Evolutionary conservation across 1,284 basidiomycete genomes (phyloP), one percentile per base, ranked within the genome.

Genomic region (Ceraceosorus guamensis): DNA sequence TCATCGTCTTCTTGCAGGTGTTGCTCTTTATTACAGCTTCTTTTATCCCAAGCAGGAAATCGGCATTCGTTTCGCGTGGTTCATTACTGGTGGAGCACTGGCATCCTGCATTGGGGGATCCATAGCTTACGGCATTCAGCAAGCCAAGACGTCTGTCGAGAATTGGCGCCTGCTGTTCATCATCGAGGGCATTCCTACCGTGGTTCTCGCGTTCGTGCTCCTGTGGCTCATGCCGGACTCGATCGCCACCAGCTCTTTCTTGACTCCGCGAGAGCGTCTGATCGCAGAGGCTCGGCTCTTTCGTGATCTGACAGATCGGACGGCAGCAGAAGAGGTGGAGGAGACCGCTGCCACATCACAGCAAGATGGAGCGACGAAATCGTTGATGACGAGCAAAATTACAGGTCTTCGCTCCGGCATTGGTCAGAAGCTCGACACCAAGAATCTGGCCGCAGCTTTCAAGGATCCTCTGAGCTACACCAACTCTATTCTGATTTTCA

Each of bases 1-100:
- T 24, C 10, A 24, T 18, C 35, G 10, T 48, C 16, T 16, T 16
- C 39, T 43, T 16, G 10, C 39, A 10, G 39, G 6, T 24, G 44
- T 41, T n/a, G 37, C 37, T 41, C 56, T 66, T 41, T 74, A 66
- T 35, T 50, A 70, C 4, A 56, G 55, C 34, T 72, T 73, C 54
- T 73, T 76, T 59, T 76, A 70, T 16, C 69, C 67, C 2, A 56
- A 56, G 13, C 63, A 56, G 2, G 74, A 76, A 46, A 62, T 75
- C 14, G 74, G 74, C 0, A 46, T 73, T 31, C 56, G 74, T 11
- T 73, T 73, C 45, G 71, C 56, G 1, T 41, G 54, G 13, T 71
- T 60, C 41, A 55, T 69, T 5, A 55, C 61, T 1, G 55, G 59
- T 3, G 58, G 59, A 8, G 60, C 60, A 13, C 47, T 62, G 13